Evolutionary conservation across 345 rosid species (phyloP).

Genomic region (Moricandia moricandioides): DNA sequence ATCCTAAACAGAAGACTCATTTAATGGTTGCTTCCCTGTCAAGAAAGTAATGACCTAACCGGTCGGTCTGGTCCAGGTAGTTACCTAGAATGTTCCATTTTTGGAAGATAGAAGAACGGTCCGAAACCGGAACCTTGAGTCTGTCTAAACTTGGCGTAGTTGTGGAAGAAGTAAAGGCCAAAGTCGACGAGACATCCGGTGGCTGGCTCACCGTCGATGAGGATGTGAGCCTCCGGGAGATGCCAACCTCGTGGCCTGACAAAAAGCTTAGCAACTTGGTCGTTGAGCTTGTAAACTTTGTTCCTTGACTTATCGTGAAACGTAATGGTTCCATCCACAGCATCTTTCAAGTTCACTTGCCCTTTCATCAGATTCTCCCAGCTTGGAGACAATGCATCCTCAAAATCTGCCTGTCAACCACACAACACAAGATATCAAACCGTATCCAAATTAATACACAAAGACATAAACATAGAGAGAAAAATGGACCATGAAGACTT

Average conservation of each 20-base stretch:
- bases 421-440: not conserved
- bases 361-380: slow-evolving; percentile 97
- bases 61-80: not conserved
- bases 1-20: not conserved
- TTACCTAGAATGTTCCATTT: slow-evolving; percentile 94
- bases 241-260: slow-evolving; percentile 97
- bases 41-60: not conserved
- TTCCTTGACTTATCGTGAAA: slow-evolving; percentile 77
- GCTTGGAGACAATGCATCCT: slow-evolving; percentile 86
- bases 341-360: slow-evolving; percentile 87
- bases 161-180: slow-evolving; percentile 88
- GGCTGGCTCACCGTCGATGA: slow-evolving; percentile 85
- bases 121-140: slow-evolving; percentile 80
- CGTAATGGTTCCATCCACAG: slow-evolving; percentile 74
- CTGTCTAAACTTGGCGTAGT: slow-evolving; percentile 56
- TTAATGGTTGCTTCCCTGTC: not conserved
- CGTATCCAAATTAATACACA: not conserved
- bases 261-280: slow-evolving; percentile 74
- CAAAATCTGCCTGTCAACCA: slow-evolving; percentile 69
- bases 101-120: slow-evolving; percentile 94
- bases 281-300: slow-evolving; percentile 80
- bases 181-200: slow-evolving; percentile 89
- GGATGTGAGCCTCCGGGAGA: slow-evolving; percentile 77
- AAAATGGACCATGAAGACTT: slow-evolving; percentile 77
- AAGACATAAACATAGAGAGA: not conserved